Evolutionary conservation across 2,329 filamentous ascomycete genomes (phyloP), one percentile per base, ranked within the genome.

Genomic region (Colletotrichum sojae): DNA sequence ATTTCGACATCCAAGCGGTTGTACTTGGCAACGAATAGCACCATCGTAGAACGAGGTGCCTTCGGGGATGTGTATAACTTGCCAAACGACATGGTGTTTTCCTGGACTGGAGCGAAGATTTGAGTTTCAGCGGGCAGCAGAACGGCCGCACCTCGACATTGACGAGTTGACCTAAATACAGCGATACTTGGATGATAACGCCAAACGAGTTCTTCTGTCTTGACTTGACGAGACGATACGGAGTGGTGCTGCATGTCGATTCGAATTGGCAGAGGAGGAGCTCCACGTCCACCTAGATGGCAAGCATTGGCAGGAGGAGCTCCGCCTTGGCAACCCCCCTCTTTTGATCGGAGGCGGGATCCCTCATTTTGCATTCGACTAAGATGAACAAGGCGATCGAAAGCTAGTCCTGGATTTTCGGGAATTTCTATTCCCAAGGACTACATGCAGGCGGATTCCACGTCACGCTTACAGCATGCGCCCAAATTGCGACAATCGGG

Each of bases 71-170:
- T 62, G 58, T 62, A 62, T 10, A 62, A 18, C 48, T 62, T 62
- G 48, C 58, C 58, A 31, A 62, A 62, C 40, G 58, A 62, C 49
- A 62, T 62, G 16, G 20, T 75, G 45, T 22, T 43, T 43, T 43
- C 15, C 13, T 6, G 40, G 16, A 43, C 12, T 43, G 40, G 13
- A 6, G 13, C n/a, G 40, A 43, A 15, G 40, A 2, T 15, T 43
- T 43, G 40, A 43, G 40, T 43, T 36, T 10, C 8, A 36, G 31
- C 31, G 5, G 3, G 31, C 31, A 36, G 31, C 31, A 8, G 8
- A 12, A 36, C 31, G 31, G 3, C 31, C 31, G 31, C 6, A 13
- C 2, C 40, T n/a, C 16, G 10, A 8, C 40, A 43, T n/a, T n/a
- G 40, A n/a, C 16, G 15, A 43, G 8, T 36, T 43, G 40, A n/a